Evolutionary conservation across 352 stramenopile genomes (phyloP), one percentile per base, ranked within the genome.

Genomic region (Peronospora farinosa): DNA sequence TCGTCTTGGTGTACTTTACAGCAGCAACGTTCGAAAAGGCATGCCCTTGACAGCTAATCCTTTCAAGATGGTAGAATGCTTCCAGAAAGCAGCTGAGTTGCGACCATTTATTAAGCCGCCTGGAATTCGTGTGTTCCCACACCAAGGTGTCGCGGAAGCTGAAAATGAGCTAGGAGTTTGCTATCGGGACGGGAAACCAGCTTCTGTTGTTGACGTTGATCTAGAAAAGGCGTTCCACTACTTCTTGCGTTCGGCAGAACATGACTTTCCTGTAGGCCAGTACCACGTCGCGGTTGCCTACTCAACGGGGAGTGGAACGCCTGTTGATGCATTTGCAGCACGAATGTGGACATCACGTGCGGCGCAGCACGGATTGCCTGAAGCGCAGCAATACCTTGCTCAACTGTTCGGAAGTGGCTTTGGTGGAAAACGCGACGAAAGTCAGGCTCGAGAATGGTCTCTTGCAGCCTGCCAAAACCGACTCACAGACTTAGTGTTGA

Each of bases 131-230:
- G 46, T 70, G 6, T 59, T 59, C 5, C 48, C 45, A 1, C 65
- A 74, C 11, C 35, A 58, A 52, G 65, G 65, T 19, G 65, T 74
- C 11, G 65, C 52, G 7, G 65, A 70, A 51, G 60, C 65, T 8
- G 65, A 74, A 27, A 66, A 70, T 28, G 60, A 68, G 40, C 40
- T 74, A 23, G 65, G 65, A 7, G 57, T 66, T 17, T 70, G 57
- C 28, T 70, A 70, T 44, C 65, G 61, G 5, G 53, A 74, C 23
- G 65, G 61, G 13, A 66, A 46, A 15, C 51, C 56, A 15, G 37
- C 60, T 39, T 32, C 54, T 35, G 17, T 47, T 6, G 43, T 71
- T 3, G 23, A 56, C 13, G 30, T 39, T 17, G 45, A 74, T 21
- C 23, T 54, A 31, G 39, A 58, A 15, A 65, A 51, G 28, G 52